These are phyloP conservation scores for Lipomyces anomalus DNA, from an alignment of 805 yeast genomes.

Conservation along the genomic window DNA sequence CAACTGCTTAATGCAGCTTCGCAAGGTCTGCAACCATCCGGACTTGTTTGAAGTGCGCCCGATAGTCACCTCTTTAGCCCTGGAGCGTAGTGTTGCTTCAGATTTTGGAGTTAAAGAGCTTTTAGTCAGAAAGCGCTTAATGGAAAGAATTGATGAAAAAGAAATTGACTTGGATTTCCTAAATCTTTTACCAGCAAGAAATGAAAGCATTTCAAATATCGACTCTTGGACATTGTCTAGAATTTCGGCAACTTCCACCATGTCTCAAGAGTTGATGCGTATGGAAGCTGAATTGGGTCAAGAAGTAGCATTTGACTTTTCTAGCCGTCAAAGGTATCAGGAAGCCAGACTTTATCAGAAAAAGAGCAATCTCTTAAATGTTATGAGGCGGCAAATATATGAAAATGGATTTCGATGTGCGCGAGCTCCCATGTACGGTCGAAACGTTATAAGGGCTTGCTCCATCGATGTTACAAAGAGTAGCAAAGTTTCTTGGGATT, in stretches of 20 bases:
- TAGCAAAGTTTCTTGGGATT: slow-evolving; percentile 7
- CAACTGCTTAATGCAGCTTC: slow-evolving; percentile 93
- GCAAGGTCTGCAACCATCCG: slow-evolving; percentile 95
- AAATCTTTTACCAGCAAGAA: slow-evolving; percentile 52
- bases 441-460: slow-evolving; percentile 6
- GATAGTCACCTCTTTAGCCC: slow-evolving; percentile 79
- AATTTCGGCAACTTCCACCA: slow-evolving; percentile 30
- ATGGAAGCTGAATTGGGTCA: slow-evolving; percentile 25
- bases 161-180: slow-evolving; percentile 49
- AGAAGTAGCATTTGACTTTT: slow-evolving; percentile 16
- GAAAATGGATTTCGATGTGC: slow-evolving; percentile 62
- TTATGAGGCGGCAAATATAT: too few species aligned
- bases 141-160: slow-evolving; percentile 28
- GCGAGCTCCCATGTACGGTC: slow-evolving; percentile 62
- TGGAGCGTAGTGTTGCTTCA: slow-evolving; percentile 57
- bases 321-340: slow-evolving; percentile 47
- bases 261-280: slow-evolving; percentile 34
- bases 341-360: slow-evolving; percentile 49
- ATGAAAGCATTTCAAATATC: slow-evolving; percentile 42
- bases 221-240: slow-evolving; percentile 1
- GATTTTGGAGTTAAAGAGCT: slow-evolving; percentile 42
- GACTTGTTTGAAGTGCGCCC: slow-evolving; percentile 95
- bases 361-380: too few species aligned
- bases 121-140: slow-evolving; percentile 36
- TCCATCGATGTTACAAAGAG: not conserved